Evolutionary conservation across 148 eudicot species (phyloP).

Genomic region (Linanthus parryae): DNA sequence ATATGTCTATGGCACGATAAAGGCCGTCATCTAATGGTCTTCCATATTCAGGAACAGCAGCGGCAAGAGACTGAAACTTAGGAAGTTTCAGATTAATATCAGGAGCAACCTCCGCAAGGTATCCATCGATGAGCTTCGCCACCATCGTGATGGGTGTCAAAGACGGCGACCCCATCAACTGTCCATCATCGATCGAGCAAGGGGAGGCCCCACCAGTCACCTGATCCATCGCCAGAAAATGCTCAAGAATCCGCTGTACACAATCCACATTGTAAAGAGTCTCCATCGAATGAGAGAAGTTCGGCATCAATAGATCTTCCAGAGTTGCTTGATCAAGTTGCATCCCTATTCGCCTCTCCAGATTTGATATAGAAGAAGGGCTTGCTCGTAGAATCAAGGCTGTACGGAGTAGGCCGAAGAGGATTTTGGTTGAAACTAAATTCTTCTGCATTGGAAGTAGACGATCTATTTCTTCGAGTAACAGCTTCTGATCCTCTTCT

Average conservation of each 20-base stretch:
- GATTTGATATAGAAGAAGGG: slow-evolving; percentile 22
- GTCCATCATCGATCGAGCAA: slow-evolving; percentile 22
- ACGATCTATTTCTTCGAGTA: slow-evolving; percentile 40
- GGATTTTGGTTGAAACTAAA: slow-evolving; percentile 26
- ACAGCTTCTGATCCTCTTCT: slow-evolving; percentile 30
- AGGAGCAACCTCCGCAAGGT: slow-evolving; percentile 51
- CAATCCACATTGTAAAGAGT: slow-evolving; percentile 48
- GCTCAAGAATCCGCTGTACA: slow-evolving; percentile 41
- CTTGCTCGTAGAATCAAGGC: slow-evolving; percentile 35
- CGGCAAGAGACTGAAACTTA: slow-evolving; percentile 40
- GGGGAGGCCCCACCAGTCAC: slow-evolving; percentile 23
- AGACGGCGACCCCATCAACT: slow-evolving; percentile 16
- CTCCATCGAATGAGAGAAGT: slow-evolving; percentile 34
- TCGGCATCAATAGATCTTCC: slow-evolving; percentile 48
- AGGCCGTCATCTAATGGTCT: slow-evolving; percentile 45
- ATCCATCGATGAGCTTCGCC: slow-evolving; percentile 44
- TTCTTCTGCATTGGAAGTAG: slow-evolving; percentile 37
- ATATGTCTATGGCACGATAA: slow-evolving; percentile 49
- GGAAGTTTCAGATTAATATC: slow-evolving; percentile 44
- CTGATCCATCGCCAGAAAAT: slow-evolving; percentile 32
- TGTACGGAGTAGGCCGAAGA: slow-evolving; percentile 38
- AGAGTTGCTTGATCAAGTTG: slow-evolving; percentile 40
- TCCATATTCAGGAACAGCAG: slow-evolving; percentile 36
- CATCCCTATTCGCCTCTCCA: slow-evolving; percentile 35
- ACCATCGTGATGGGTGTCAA: slow-evolving; percentile 32